Percentiles rank a stretch among this genome's conserved stretches.
Conservation (phyloP, 805 yeast genomes). For the Lachancea sp. region DNA sequence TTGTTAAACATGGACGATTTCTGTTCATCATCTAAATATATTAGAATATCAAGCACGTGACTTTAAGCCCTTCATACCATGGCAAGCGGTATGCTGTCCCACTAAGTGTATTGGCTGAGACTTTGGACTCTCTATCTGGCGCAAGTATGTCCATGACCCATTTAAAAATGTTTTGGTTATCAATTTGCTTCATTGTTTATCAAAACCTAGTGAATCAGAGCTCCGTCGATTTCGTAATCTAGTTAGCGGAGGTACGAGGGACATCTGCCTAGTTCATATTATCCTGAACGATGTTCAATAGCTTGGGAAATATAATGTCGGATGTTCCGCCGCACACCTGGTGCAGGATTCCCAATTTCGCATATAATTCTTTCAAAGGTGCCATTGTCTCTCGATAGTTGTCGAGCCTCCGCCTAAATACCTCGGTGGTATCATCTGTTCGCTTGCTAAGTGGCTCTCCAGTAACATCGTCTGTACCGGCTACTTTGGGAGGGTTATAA, state of each 20-base stretch:
- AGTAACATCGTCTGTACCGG: conserved; percentile 80
- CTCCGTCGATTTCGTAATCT: too few relatives aligned
- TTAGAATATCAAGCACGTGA: too few relatives aligned
- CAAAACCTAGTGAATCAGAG: too few relatives aligned
- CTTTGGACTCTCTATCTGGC: too few relatives aligned
- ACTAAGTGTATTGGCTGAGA: too few relatives aligned
- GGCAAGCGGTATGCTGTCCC: neutral
- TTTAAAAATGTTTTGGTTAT: too few relatives aligned
- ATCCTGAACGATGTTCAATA: conserved; percentile 37
- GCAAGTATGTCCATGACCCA: too few relatives aligned
- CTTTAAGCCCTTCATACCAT: too few relatives aligned
- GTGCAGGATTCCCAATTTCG: conserved; percentile 41
- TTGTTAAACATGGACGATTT: neutral
- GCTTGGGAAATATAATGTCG: conserved; percentile 74
- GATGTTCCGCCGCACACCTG: conserved; percentile 72
- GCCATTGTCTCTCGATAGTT: conserved; percentile 51
- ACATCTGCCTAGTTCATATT: neutral
- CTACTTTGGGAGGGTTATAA: conserved; percentile 81
- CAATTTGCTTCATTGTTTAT: too few relatives aligned
- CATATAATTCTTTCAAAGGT: conserved; percentile 64
- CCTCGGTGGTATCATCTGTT: conserved; percentile 73
- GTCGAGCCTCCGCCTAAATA: conserved; percentile 60
- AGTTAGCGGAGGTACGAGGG: neutral
- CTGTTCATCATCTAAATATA: neutral
- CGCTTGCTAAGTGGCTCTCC: conserved; percentile 81